These are phyloP conservation scores for Erigeron canadensis DNA, from an alignment of 129 eudicot genomes.

Conservation along the genomic window DNA sequence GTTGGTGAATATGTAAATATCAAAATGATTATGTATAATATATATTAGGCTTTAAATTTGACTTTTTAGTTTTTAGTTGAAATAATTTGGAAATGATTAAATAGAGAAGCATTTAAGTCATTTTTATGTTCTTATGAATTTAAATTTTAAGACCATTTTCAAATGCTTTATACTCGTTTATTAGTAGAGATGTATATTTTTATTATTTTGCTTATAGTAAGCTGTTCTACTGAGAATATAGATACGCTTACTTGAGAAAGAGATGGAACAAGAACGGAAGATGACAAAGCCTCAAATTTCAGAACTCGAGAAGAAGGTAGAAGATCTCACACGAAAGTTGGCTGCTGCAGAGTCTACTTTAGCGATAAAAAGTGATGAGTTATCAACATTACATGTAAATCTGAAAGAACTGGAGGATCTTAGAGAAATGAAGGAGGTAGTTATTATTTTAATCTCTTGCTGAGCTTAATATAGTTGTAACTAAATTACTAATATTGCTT, in stretches of 20 bases:
- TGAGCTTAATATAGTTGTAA: background rate
- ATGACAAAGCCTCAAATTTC: constrained; percentile 47
- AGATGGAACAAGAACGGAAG: constrained; percentile 66
- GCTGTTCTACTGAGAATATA: constrained; percentile 25
- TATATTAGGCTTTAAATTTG: too few relatives aligned
- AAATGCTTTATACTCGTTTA: background rate
- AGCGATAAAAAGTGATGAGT: constrained; percentile 55
- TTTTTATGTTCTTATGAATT: too few relatives aligned
- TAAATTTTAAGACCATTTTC: too few relatives aligned
- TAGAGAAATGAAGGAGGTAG: constrained; percentile 97
- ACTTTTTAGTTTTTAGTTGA: too few relatives aligned
- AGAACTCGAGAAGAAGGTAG: constrained; percentile 77
- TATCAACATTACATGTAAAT: constrained; percentile 61
- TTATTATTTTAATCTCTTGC: constrained; percentile 3
- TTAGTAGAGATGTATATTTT: background rate
- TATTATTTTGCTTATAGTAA: constrained; percentile 1
- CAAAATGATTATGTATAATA: too few relatives aligned
- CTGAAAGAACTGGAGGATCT: constrained; percentile 83
- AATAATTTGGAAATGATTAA: too few relatives aligned
- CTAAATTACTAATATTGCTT: constrained; percentile 1
- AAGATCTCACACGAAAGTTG: constrained; percentile 49
- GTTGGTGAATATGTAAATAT: too few relatives aligned
- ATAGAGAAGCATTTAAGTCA: too few relatives aligned
- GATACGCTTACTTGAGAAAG: constrained; percentile 57
- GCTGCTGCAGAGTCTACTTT: constrained; percentile 55